These are phyloP conservation scores for Kwoniella mangroviensis DNA, from an alignment of 768 basidiomycete species.

Conservation along the genomic window DNA sequence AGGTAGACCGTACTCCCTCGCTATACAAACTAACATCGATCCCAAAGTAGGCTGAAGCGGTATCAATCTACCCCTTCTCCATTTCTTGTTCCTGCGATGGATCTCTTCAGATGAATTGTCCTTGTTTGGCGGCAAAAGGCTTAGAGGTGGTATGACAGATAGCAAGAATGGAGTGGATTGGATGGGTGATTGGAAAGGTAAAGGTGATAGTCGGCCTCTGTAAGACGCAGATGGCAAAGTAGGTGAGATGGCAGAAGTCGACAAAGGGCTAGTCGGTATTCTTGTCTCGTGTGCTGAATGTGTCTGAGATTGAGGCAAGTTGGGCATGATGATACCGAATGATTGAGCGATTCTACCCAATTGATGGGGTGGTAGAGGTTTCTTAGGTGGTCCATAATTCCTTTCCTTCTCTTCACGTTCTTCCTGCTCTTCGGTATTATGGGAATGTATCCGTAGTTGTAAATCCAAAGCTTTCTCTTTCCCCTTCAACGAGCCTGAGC, in stretches of 20 bases:
- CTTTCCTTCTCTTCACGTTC: slow-evolving; percentile 14
- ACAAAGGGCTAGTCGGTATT: slow-evolving; percentile 16
- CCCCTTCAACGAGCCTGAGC: slow-evolving; percentile 18
- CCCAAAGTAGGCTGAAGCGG: slow-evolving; percentile 82
- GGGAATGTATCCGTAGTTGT: slow-evolving; percentile 10
- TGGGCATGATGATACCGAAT: slow-evolving; percentile 52
- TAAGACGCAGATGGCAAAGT: background rate
- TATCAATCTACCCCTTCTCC: slow-evolving; percentile 78
- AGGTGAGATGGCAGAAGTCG: slow-evolving; percentile 14
- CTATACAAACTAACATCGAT: slow-evolving; percentile 81
- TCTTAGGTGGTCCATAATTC: slow-evolving; percentile 43
- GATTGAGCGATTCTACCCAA: slow-evolving; percentile 52
- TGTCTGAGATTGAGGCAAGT: slow-evolving; percentile 34
- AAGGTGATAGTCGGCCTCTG: slow-evolving; percentile 16
- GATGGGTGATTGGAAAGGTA: slow-evolving; percentile 14
- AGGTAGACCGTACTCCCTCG: slow-evolving; percentile 89
- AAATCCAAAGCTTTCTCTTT: slow-evolving; percentile 23
- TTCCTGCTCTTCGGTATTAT: slow-evolving; percentile 8
- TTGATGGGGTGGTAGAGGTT: slow-evolving; percentile 44
- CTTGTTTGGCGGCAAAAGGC: slow-evolving; percentile 26
- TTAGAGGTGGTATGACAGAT: slow-evolving; percentile 48
- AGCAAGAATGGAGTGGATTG: slow-evolving; percentile 36
- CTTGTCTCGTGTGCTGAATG: background rate
- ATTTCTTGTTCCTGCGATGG: slow-evolving; percentile 50
- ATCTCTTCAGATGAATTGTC: slow-evolving; percentile 16